Percentiles rank a stretch among this genome's conserved stretches.
Evolutionary conservation across 768 basidiomycete species (phyloP).

Genomic region (Asterophora lycoperdoides): DNA sequence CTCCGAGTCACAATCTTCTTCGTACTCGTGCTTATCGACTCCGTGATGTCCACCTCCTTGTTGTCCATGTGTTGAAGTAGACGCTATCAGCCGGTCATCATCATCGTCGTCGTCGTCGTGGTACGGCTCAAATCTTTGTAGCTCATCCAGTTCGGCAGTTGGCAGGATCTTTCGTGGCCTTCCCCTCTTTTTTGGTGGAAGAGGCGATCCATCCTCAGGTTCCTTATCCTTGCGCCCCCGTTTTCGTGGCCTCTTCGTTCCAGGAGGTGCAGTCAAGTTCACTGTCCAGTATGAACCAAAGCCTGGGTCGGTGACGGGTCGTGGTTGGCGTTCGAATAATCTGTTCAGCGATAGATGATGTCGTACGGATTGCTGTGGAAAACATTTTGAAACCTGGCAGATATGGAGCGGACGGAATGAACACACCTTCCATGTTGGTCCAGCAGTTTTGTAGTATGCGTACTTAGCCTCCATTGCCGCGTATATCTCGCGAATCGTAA

Average conservation of each 20-base stretch:
- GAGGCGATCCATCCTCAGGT: constrained; percentile 17
- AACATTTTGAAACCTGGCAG: constrained; percentile 12
- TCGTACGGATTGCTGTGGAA: constrained; percentile 76
- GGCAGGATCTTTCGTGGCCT: constrained; percentile 31
- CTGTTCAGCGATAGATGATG: constrained; percentile 82
- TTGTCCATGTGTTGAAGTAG: not conserved
- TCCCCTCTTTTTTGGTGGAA: constrained; percentile 35
- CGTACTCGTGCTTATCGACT: constrained; percentile 14
- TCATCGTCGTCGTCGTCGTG: constrained; percentile 21
- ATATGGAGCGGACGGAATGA: constrained; percentile 1
- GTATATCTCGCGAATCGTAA: constrained; percentile 84
- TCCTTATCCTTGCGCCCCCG: constrained; percentile 62
- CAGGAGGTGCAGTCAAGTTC: constrained; percentile 80
- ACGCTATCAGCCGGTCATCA: constrained; percentile 1
- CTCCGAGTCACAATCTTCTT: constrained; percentile 25
- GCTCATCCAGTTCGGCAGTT: constrained; percentile 6
- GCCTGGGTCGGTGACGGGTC: constrained; percentile 80
- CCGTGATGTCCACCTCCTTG: constrained; percentile 1
- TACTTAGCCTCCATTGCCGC: constrained; percentile 86
- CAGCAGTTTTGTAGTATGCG: constrained; percentile 74
- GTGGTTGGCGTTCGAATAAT: constrained; percentile 75
- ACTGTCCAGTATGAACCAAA: constrained; percentile 91
- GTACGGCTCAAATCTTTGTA: constrained; percentile 6
- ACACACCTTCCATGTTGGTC: constrained; percentile 80
- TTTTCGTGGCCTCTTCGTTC: constrained; percentile 81